Conservation (phyloP, 2,329 filamentous ascomycete genomes). For the Trematosphaeria pertusa region DNA sequence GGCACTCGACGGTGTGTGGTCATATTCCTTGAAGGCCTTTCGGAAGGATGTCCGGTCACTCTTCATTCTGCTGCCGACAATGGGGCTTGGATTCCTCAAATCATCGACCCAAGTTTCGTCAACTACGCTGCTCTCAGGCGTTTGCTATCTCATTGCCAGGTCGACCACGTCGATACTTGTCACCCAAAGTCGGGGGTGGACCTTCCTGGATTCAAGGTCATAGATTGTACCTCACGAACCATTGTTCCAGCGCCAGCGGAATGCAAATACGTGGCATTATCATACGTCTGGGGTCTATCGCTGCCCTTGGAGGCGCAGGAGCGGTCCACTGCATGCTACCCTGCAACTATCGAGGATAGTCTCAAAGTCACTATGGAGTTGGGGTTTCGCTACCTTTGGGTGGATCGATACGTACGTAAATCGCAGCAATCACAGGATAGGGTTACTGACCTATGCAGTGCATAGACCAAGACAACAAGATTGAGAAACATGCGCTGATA, state of each 20-base stretch:
- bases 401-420: constrained; percentile 8
- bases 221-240: neutral
- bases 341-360: constrained; percentile 9
- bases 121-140: neutral
- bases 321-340: neutral
- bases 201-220: constrained; percentile 1
- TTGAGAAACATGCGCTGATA: neutral
- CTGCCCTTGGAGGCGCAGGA: neutral
- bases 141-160: neutral
- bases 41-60: too few relatives aligned
- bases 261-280: neutral
- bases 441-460: neutral
- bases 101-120: too few relatives aligned
- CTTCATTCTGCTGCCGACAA: too few relatives aligned
- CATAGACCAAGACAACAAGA: neutral
- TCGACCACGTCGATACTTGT: neutral
- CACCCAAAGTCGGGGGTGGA: neutral
- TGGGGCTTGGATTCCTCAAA: too few relatives aligned
- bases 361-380: constrained; percentile 2
- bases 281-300: neutral
- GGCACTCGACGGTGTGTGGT: too few relatives aligned
- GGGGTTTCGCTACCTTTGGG: constrained; percentile 7
- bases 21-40: too few relatives aligned
- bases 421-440: neutral
- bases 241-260: neutral